These are phyloP conservation scores for Colletotrichum sp. DNA, from an alignment of 2,329 filamentous ascomycete genomes.

Conservation along the genomic window DNA sequence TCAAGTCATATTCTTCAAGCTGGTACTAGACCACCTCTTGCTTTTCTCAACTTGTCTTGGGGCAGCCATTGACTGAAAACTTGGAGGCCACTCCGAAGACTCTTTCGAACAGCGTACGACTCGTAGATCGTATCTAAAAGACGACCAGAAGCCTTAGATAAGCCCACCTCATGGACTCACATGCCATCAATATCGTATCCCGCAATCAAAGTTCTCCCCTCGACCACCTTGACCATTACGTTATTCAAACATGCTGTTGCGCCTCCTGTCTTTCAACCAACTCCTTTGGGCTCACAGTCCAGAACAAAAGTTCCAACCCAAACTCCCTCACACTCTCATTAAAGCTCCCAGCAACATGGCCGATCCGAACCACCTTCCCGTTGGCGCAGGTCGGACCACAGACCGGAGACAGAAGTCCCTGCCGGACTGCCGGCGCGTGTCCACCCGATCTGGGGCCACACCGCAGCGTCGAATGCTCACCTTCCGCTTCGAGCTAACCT, in stretches of 20 bases:
- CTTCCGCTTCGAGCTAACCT: conserved; percentile 15
- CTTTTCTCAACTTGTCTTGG: not conserved
- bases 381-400: conserved; percentile 3
- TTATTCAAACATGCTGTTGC: not conserved
- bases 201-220: not conserved
- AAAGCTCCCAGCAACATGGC: not conserved
- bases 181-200: not conserved
- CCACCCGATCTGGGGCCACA: not conserved
- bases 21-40: not conserved
- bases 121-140: not conserved
- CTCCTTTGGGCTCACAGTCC: not conserved
- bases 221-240: accelerated
- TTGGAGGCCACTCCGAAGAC: not conserved
- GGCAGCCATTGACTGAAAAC: not conserved
- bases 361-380: not conserved
- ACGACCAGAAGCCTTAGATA: not conserved
- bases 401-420: conserved; percentile 8
- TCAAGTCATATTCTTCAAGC: not conserved
- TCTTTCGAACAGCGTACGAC: not conserved
- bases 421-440: conserved; percentile 5
- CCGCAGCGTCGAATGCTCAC: not conserved
- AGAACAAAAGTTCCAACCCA: not conserved
- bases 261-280: not conserved
- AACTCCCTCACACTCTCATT: not conserved
- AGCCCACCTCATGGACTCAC: not conserved